A percentile compares a stretch with the other conserved stretches of the same genome.
phyloP scores from a whole-genome alignment of 495 filamentous ascomycete genomes.

The Talaromyces wortmannii region DNA sequence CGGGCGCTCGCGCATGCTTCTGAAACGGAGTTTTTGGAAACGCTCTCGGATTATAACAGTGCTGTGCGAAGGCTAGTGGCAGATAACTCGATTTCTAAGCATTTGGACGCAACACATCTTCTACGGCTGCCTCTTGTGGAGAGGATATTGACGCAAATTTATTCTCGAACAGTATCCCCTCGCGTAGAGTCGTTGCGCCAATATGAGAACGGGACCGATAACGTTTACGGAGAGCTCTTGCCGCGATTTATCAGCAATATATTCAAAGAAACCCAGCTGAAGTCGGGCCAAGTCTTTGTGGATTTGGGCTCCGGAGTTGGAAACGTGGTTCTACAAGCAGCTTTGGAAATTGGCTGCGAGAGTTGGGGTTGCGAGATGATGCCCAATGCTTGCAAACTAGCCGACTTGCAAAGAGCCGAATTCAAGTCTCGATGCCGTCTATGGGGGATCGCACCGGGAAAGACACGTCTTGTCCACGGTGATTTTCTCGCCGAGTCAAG shows the following conservation, averaged over 20 bases:
- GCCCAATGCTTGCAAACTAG: slow-evolving; percentile 77
- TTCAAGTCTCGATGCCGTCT: slow-evolving; percentile 77
- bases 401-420: slow-evolving; percentile 78
- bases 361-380: slow-evolving; percentile 97
- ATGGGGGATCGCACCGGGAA: slow-evolving; percentile 79
- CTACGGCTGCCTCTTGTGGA: slow-evolving; percentile 65
- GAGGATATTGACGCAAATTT: slow-evolving; percentile 80
- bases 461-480: slow-evolving; percentile 72
- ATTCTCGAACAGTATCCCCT: slow-evolving; percentile 87
- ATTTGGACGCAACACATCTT: slow-evolving; percentile 56
- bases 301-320: slow-evolving; percentile 94
- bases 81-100: slow-evolving; percentile 60
- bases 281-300: slow-evolving; percentile 76
- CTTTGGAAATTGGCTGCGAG: slow-evolving; percentile 87
- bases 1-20: slow-evolving; percentile 57
- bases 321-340: slow-evolving; percentile 91
- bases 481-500: slow-evolving; percentile 73
- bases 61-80: slow-evolving; percentile 49
- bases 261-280: slow-evolving; percentile 70
- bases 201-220: slow-evolving; percentile 81
- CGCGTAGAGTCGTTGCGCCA: slow-evolving; percentile 72
- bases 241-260: slow-evolving; percentile 76
- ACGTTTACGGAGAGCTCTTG: slow-evolving; percentile 90
- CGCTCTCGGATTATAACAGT: slow-evolving; percentile 71
- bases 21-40: slow-evolving; percentile 58